Evolutionary conservation across 1,139 yeast genomes (phyloP).

Genomic region (Sugiyamaella pinicola): DNA sequence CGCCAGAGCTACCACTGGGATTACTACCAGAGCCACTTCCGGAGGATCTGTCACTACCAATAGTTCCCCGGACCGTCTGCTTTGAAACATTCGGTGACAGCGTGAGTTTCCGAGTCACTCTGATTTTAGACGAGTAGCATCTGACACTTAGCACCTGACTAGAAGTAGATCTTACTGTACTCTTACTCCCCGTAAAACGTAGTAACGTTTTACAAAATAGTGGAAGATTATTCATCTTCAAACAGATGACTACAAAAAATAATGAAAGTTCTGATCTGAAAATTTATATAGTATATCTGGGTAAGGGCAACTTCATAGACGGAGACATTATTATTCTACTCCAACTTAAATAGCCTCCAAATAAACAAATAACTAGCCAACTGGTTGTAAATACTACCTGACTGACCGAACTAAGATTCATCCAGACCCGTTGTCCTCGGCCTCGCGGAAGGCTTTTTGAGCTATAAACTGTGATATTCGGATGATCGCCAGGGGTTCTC

Average conservation of each 20-base stretch:
- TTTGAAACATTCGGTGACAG: constrained; percentile 16
- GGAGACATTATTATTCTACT: too few species aligned
- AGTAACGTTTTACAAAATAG: neutral
- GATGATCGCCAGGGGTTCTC: too few species aligned
- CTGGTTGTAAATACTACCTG: too few species aligned
- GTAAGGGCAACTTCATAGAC: too few species aligned
- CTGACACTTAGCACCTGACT: neutral
- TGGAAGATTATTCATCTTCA: constrained; percentile 2
- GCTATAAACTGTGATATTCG: too few species aligned
- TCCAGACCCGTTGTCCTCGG: too few species aligned
- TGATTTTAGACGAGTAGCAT: constrained; percentile 1
- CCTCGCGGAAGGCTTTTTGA: too few species aligned
- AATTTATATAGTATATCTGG: neutral
- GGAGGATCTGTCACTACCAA: neutral
- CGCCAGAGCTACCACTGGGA: neutral
- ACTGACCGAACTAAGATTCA: too few species aligned
- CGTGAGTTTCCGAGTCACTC: constrained; percentile 5
- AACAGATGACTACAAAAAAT: neutral
- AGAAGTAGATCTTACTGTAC: neutral
- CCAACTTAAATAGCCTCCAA: too few species aligned
- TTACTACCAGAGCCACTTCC: neutral
- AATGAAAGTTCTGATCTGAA: neutral
- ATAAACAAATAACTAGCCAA: too few species aligned
- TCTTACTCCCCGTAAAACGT: neutral
- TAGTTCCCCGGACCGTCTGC: neutral